Base-by-base conservation (phyloP, 2,329 filamentous ascomycete genomes). In the Cryphonectria naterciae region DNA sequence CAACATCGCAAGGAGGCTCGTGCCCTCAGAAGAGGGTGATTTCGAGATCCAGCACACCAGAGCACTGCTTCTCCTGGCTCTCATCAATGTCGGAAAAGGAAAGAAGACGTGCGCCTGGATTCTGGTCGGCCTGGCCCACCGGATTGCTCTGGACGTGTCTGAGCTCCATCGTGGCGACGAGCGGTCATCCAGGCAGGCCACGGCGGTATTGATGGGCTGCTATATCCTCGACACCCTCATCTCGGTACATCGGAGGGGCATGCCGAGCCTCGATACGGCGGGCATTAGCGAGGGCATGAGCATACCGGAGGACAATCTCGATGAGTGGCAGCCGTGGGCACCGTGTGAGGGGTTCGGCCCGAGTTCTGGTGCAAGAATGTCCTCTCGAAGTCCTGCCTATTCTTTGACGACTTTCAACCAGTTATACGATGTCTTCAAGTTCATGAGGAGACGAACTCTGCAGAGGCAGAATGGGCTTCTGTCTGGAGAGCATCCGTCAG, bases 241-340 rank as follows among this genome's bases (percentile, higher is more conserved):
- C 19, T 85, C 87, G 11, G 77, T 86, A 25, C 82, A 85, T 11
- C 80, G 89, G 4, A 80, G 83, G n/a, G 83, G 83, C 46, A 79
- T 82, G 13, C 82, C 86, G 2, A 85, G 87, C 76, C 81, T 91
- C 8, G 80, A 80, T 69, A 77, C 79, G 13, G 81, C 83, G 19
- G 85, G 88, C 67, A 77, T 88, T 37, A 78, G 82, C n/a, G 78
- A 79, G 52, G 77, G 78, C 66, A 71, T 84, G 41, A 78, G 80
- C 2, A 81, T 92, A 2, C 84, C 88, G 37, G 90, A 92, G 77
- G 89, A 92, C 74, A 90, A 90, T 1, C 80, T 91, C 28, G 92
- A 93, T 76, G 91, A 93, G 80, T 93, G 91, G 91, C 89, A 92
- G 74, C 88, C 90, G 1, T 94, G 92, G 92, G 83, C 84, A 25